Evolutionary conservation across 345 rosid genomes (phyloP).

Genomic region (Heritiera littoralis): DNA sequence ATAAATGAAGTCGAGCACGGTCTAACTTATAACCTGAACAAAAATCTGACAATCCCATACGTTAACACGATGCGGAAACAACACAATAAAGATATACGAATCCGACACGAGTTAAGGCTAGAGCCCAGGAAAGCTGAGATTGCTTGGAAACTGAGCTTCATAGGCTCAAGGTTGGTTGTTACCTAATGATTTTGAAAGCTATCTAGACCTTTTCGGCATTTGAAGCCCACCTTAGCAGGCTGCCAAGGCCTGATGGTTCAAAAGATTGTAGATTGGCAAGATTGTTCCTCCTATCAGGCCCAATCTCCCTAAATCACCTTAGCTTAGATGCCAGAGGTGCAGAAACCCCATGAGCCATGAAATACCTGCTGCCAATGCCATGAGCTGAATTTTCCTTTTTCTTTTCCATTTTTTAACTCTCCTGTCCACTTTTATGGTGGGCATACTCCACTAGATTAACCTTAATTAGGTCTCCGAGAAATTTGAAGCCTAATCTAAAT

Average conservation of each 20-base stretch:
- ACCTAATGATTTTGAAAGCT: not conserved
- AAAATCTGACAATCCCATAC: too few relatives aligned
- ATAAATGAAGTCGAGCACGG: not conserved
- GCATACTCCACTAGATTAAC: not conserved
- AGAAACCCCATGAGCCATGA: not conserved
- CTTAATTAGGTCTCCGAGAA: not conserved
- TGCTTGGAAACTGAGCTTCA: not conserved
- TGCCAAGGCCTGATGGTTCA: not conserved
- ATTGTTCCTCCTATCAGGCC: not conserved
- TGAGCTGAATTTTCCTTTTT: not conserved
- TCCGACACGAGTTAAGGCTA: too few relatives aligned
- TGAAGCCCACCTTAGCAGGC: not conserved
- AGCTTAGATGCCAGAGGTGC: not conserved
- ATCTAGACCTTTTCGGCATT: not conserved
- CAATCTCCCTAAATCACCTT: not conserved
- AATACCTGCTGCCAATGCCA: not conserved
- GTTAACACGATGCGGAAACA: too few relatives aligned
- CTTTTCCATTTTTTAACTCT: too few relatives aligned
- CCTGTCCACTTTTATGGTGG: conserved; percentile 18
- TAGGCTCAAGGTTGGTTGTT: not conserved
- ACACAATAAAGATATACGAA: too few relatives aligned
- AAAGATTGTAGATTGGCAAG: too few relatives aligned
- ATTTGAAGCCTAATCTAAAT: too few relatives aligned
- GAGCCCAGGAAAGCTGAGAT: not conserved
- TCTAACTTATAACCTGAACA: too few relatives aligned